Conservation (phyloP, 2,329 filamentous ascomycete species). For the Exophiala oligosperma region DNA sequence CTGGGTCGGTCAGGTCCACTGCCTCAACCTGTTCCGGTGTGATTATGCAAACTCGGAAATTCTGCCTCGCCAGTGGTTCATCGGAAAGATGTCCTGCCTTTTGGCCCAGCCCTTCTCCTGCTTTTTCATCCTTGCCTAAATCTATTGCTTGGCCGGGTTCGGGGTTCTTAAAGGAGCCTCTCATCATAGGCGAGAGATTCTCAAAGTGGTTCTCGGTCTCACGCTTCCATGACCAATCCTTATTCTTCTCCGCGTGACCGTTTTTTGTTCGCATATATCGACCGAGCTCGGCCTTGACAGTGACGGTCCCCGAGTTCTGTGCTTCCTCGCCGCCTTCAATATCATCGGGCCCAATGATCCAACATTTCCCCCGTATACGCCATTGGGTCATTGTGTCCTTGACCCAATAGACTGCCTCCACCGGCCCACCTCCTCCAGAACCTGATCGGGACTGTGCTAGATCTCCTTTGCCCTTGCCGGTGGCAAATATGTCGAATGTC, state of each 20-base stretch:
- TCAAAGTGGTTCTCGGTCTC: slow-evolving; percentile 89
- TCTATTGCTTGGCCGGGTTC: slow-evolving; percentile 64
- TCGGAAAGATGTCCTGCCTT: slow-evolving; percentile 73
- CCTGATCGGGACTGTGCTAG: slow-evolving; percentile 45
- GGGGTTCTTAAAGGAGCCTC: slow-evolving; percentile 72
- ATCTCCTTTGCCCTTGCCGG: slow-evolving; percentile 48
- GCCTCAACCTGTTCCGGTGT: slow-evolving; percentile 75
- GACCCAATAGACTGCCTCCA: slow-evolving; percentile 86
- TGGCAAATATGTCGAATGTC: slow-evolving; percentile 66
- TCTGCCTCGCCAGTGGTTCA: slow-evolving; percentile 61
- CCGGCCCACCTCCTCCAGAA: slow-evolving; percentile 64
- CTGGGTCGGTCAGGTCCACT: slow-evolving; percentile 68
- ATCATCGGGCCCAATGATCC: slow-evolving; percentile 72
- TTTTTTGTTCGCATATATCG: slow-evolving; percentile 55
- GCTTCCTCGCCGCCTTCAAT: slow-evolving; percentile 46
- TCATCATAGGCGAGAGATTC: slow-evolving; percentile 78
- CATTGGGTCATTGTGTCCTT: slow-evolving; percentile 73
- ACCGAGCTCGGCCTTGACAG: slow-evolving; percentile 61
- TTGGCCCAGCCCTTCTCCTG: slow-evolving; percentile 54
- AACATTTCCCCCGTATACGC: slow-evolving; percentile 76
- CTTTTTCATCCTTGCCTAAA: slow-evolving; percentile 46
- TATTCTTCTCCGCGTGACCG: slow-evolving; percentile 34
- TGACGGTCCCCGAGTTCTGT: slow-evolving; percentile 55
- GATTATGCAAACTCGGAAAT: slow-evolving; percentile 88
- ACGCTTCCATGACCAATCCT: slow-evolving; percentile 72